phyloP scores from a whole-genome alignment of 208 protist species.

The Acanthamoeba healyi region DNA sequence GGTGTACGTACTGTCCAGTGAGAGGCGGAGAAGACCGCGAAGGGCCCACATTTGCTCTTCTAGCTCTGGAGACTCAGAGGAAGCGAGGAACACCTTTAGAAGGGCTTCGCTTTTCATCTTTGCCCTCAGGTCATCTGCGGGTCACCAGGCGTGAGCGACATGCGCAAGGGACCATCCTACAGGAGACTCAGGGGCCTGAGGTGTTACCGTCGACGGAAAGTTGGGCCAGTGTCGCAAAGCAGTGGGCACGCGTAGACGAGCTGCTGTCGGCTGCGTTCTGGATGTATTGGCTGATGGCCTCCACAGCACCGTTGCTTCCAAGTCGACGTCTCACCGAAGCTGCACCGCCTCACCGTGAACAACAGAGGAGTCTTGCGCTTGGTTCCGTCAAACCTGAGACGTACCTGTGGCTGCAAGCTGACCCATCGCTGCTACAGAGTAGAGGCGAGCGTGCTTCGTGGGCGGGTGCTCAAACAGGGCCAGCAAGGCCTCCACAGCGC shows the following conservation, averaged over 20 bases:
- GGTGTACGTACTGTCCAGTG: neutral
- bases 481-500: neutral
- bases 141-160: too few species aligned
- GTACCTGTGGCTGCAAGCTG: constrained; percentile 15
- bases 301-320: neutral
- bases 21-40: neutral
- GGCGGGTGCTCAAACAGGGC: neutral
- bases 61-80: neutral
- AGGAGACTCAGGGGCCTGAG: neutral
- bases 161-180: too few species aligned
- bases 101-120: neutral
- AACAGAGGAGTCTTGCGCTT: neutral
- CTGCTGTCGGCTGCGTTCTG: neutral
- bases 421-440: constrained; percentile 12
- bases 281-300: neutral
- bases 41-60: constrained; percentile 54
- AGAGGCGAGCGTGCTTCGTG: neutral
- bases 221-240: neutral
- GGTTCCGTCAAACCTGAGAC: neutral
- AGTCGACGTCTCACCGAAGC: neutral
- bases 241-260: neutral
- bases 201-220: neutral
- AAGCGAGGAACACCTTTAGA: neutral
- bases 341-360: neutral
- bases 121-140: neutral